A percentile compares a stretch with the other conserved stretches of the same genome.
phyloP scores from a whole-genome alignment of 371 early-diverging fungal genomes.

The Mucor piriformis region DNA sequence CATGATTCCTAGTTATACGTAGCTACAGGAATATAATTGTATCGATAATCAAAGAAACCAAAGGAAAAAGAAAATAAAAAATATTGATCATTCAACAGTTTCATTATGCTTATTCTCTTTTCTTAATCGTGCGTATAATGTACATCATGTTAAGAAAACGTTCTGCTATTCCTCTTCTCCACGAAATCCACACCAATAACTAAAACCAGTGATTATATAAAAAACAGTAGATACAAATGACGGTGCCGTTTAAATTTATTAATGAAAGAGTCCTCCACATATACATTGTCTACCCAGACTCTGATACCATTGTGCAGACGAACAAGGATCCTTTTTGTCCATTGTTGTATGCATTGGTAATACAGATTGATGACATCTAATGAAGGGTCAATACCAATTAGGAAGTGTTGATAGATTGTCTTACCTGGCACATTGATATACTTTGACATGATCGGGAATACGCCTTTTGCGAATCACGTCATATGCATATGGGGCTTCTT shows the following conservation, averaged over 20 bases:
- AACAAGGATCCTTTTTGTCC: conserved; percentile 26
- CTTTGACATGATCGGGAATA: background rate
- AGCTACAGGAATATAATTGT: too few relatives aligned
- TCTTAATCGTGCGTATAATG: too few relatives aligned
- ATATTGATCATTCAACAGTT: too few relatives aligned
- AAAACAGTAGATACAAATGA: too few relatives aligned
- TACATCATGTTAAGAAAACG: too few relatives aligned
- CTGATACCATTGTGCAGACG: conserved; percentile 41
- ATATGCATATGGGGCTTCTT: conserved; percentile 16
- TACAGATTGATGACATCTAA: conserved; percentile 36
- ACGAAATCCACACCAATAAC: too few relatives aligned
- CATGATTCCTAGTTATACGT: too few relatives aligned
- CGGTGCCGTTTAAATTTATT: background rate
- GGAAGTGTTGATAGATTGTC: background rate
- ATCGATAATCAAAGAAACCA: too few relatives aligned
- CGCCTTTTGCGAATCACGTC: conserved; percentile 45
- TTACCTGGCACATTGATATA: conserved; percentile 29
- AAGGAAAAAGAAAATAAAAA: too few relatives aligned
- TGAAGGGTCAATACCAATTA: background rate
- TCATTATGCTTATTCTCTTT: too few relatives aligned
- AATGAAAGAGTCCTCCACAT: conserved; percentile 46
- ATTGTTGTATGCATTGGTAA: conserved; percentile 16
- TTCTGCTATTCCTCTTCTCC: too few relatives aligned
- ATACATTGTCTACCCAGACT: conserved; percentile 38
- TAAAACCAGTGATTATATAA: too few relatives aligned